Conservation (phyloP, 2,329 filamentous ascomycete genomes). For the Didymellaceae sp. region DNA sequence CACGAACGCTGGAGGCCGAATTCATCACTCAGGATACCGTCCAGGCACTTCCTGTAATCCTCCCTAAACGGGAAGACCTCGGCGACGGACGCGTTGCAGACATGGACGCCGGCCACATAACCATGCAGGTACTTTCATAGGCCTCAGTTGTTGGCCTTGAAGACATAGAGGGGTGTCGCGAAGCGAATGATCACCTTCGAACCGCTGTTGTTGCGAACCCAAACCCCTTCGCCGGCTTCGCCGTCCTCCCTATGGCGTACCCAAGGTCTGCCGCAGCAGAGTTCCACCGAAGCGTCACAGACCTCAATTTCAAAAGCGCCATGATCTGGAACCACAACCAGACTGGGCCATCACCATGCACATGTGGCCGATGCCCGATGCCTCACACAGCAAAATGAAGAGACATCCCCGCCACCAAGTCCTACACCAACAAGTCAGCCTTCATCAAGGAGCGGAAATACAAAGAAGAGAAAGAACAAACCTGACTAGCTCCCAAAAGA, state of each 20-base stretch:
- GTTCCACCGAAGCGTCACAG: conserved; percentile 46
- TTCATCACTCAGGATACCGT: conserved; percentile 4
- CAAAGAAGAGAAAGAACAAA: too few relatives aligned
- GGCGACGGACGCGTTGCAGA: conserved; percentile 13
- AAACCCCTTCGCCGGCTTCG: conserved; percentile 52
- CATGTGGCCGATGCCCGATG: too few relatives aligned
- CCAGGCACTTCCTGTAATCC: conserved; percentile 3
- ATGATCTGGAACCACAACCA: conserved; percentile 41
- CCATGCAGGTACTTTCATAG: conserved; percentile 17
- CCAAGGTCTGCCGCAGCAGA: conserved; percentile 46
- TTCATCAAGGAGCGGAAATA: too few relatives aligned
- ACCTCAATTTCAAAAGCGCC: conserved; percentile 55
- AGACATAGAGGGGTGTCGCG: conserved; percentile 9
- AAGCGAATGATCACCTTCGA: conserved; percentile 44
- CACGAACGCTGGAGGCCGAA: conserved; percentile 17
- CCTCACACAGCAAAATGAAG: too few relatives aligned
- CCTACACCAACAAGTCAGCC: too few relatives aligned
- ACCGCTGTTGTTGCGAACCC: conserved; percentile 28
- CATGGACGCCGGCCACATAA: conserved; percentile 17
- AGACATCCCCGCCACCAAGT: too few relatives aligned
- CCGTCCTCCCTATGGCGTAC: conserved; percentile 49
- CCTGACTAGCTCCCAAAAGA: too few relatives aligned
- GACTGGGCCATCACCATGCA: too few relatives aligned
- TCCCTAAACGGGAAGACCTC: conserved; percentile 15
- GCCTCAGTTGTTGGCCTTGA: conserved; percentile 4